Evolutionary conservation across 2,329 filamentous ascomycete species (phyloP), one percentile per base, ranked within the genome.

Genomic region (Ascochyta viciae-villosae): DNA sequence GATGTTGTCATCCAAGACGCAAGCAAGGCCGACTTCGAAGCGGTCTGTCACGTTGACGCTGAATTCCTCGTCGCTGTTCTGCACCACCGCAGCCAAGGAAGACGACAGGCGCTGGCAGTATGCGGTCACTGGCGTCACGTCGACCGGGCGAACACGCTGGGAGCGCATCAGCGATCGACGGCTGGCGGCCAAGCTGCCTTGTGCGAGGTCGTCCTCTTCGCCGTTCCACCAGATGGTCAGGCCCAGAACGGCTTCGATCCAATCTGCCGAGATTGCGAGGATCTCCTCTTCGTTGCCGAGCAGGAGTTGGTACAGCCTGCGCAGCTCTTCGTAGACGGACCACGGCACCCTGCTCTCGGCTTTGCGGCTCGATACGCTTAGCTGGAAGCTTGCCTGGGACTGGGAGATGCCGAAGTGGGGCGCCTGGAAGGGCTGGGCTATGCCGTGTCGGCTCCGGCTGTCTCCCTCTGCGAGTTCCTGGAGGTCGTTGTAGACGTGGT

Each of bases 141-240:
- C 79, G 15, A 83, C 81, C 10, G 75, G 66, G 15, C 82, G 76
- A 22, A 78, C 76, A 50, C 77, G 77, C 29, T 76, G 75, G 19
- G 71, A 71, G 42, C 66, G 72, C 57, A 71, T 73, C 47, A 79
- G 58, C 12, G 77, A 77, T 33, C 76, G 78, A 50, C 79, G 77
- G 55, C 76, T 81, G n/a, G 73, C 75, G 46, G 75, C 75, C 29
- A 82, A 72, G 61, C 75, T 81, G 47, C 74, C 77, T 34, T 75
- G 69, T 1, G 74, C 62, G 26, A 76, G 63, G 1, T 80, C 77
- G 13, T 81, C 79, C 9, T 87, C 83, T 57, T 87, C 85, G 58
- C 95, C 91, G 70, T 96, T 89, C 92, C 93, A 96, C 94, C 94
- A 98, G 6, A 90, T 88, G 29, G 93, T 88, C 45, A 98, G 79